Base-by-base conservation (phyloP, 345 rosid genomes). In the Boechera retrofracta region DNA sequence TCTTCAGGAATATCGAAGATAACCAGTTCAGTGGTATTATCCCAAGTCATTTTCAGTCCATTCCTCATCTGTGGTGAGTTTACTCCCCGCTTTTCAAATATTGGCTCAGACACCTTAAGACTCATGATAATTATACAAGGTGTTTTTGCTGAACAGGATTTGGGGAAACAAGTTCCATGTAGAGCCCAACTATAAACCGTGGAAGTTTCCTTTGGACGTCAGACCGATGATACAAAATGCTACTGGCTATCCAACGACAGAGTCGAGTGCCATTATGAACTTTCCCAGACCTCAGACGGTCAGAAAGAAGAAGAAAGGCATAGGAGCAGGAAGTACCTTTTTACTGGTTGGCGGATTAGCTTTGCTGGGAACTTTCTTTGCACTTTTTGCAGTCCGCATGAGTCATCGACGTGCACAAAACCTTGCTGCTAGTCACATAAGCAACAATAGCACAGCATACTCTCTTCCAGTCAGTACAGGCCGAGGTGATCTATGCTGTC, bases 11-110 rank as follows among this genome's bases (percentile, higher is more conserved):
- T 82, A 85, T 94, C 47, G 90, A 87, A 77, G 86, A 83, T 33
- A 92, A 92, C 75, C 79, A 86, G 69, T 94, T 94, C 74, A 89
- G 95, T 78, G 97, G 98, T 71, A 86, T 89, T 58, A 83, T 94
- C 77, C 98, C 98, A 38, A 80, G 69, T 74, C 86, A 85, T 57
- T 94, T 94, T 86, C 90, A 89, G 81, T 83, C 84, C 21, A 92
- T 94, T 82, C 89, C 92, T 71, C 86, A 87, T 81, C 80, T 94
- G 74, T 87, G 93, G 98, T 87, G 72, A 82, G 88, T 76, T 31
- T 44, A 75, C 42, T 59, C 24, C 35, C 31, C 35, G 33, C 48
- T 45, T 53, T 58, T 73, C 26, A 59, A 36, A 65, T 7, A 8
- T 51, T 61, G 42, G 53, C 26, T 73, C n/a, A 53, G 45, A 47